Conservation (phyloP, 2,329 filamentous ascomycete genomes). For the Nothophaeocryptopus gaeumannii region DNA sequence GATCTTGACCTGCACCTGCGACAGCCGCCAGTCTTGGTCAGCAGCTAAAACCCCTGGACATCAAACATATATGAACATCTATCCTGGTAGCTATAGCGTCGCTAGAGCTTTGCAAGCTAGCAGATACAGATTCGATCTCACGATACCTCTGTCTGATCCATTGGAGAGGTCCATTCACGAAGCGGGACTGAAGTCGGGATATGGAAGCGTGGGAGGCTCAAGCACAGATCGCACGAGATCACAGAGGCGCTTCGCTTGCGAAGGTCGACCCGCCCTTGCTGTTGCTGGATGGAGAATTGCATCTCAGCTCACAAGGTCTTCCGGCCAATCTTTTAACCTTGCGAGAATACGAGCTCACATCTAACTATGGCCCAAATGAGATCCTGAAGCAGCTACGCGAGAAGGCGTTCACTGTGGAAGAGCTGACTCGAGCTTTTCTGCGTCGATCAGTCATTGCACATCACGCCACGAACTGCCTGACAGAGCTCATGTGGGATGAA, state of each 20-base stretch:
- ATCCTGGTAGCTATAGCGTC: too few species aligned
- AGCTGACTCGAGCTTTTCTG: constrained; percentile 40
- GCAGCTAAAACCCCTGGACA: too few species aligned
- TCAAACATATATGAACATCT: too few species aligned
- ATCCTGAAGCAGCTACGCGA: constrained; percentile 36
- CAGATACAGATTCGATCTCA: too few species aligned
- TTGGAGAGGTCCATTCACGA: too few species aligned
- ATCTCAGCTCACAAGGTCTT: neutral
- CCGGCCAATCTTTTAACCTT: neutral
- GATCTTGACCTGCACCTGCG: too few species aligned
- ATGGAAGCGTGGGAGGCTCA: neutral
- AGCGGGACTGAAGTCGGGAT: too few species aligned
- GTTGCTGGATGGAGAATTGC: neutral
- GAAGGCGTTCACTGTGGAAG: constrained; percentile 26
- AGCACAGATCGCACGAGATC: neutral
- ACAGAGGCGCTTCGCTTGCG: neutral
- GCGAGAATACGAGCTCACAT: neutral
- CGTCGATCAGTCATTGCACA: constrained; percentile 35
- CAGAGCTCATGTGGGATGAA: constrained; percentile 44
- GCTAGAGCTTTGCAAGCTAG: too few species aligned
- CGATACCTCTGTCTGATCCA: too few species aligned
- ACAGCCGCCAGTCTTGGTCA: too few species aligned
- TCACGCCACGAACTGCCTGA: constrained; percentile 31
- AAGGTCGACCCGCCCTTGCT: neutral
- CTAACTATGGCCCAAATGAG: neutral